Conservation (phyloP, 306 rosid species). For the Castanospermum australe region DNA sequence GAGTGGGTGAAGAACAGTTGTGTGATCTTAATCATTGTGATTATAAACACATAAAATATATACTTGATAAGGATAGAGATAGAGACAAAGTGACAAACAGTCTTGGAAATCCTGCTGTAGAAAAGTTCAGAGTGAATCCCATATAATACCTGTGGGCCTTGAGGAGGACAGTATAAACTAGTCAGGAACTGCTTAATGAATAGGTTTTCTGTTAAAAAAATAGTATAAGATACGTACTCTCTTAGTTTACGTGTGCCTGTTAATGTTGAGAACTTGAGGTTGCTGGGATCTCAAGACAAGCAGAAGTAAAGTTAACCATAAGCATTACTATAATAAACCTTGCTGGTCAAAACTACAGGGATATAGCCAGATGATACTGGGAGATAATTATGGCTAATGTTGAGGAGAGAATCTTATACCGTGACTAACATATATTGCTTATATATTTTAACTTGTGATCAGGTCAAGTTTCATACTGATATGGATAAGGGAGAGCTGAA, state of each 20-base stretch:
- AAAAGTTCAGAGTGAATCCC: not conserved
- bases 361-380: not conserved
- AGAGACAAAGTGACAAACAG: not conserved
- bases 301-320: not conserved
- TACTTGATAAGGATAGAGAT: not conserved
- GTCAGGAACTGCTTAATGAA: not conserved
- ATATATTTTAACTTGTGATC: not conserved
- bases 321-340: not conserved
- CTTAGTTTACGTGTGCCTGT: not conserved
- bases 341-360: constrained; percentile 12
- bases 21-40: constrained; percentile 6
- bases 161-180: not conserved
- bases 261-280: not conserved
- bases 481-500: constrained; percentile 6
- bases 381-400: constrained; percentile 14
- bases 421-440: constrained; percentile 21
- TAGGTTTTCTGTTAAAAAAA: not conserved
- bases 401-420: constrained; percentile 28
- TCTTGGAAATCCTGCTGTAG: not conserved
- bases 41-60: constrained; percentile 2
- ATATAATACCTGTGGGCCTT: not conserved
- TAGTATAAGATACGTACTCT: not conserved
- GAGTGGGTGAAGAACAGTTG: constrained; percentile 23
- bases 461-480: not conserved
- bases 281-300: constrained; percentile 15